Base-by-base conservation (phyloP, 1,284 basidiomycete species). In the Volvariella surrecta region DNA sequence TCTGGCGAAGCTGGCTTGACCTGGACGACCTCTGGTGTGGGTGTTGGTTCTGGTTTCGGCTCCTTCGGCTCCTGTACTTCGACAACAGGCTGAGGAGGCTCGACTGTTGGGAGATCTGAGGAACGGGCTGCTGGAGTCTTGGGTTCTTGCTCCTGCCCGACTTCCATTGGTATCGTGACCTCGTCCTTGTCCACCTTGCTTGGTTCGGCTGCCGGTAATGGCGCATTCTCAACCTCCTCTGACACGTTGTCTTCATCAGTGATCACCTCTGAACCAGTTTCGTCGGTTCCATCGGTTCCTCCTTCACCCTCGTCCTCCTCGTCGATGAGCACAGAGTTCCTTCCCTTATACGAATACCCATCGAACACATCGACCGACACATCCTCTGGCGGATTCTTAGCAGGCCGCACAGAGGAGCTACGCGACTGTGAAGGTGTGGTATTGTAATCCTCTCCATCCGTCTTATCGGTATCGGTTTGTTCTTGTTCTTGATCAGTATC, bases 341-440 rank as follows among this genome's bases (percentile, higher is more conserved):
- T 70, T 9, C 85, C 89, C 62, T 90, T 89, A 71, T 88, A 91
- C 24, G 85, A 89, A 59, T 91, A 91, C 10, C 87, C 88, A 61
- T 90, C 89, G 55, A 90, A 91, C 15, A 89, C 78, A 57, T 89
- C 86, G 13, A 79, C 66, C 10, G 60, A 62, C 15, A 82, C 74
- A 18, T 76, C 74, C 19, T 62, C 62, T 21, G 53, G 44, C 13
- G 39, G 39, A 31, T 48, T 39, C 37, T 43, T 20, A 32, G 39
- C 40, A 8, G 73, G 78, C 19, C 70, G 74, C 11, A 76, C 71
- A 22, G 79, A 83, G 6, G 80, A 82, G 49, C 77, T 84, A 32
- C 80, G 76, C 4, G 80, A 84, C 58, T 84, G 82, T 3, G 76
- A 81, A 1, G 82, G 80, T 17, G 82, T 84, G 16, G 76, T 71